A percentile compares a stretch with the other conserved stretches of the same genome.
Evolutionary conservation across 768 basidiomycete species (phyloP).

Genomic region (Tulasnella calospora): DNA sequence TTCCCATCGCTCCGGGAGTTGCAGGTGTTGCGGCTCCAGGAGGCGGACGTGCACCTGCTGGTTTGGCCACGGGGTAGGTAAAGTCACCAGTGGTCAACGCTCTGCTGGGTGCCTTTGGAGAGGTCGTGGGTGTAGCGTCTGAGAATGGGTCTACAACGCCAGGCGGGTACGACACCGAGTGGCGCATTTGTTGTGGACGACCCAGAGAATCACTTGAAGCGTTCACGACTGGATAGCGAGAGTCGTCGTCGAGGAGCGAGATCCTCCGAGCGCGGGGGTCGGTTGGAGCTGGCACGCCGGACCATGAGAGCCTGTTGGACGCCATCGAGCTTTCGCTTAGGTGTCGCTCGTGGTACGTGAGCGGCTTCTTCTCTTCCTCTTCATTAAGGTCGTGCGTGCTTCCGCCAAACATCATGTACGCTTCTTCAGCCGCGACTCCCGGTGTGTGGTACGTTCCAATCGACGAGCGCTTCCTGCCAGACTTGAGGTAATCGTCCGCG

Average conservation of each 20-base stretch:
- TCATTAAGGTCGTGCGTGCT: slow-evolving; percentile 1
- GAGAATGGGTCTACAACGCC: not conserved
- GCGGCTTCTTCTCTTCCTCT: not conserved
- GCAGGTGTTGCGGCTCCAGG: not conserved
- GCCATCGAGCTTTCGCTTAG: not conserved
- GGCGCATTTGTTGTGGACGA: not conserved
- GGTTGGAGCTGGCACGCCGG: not conserved
- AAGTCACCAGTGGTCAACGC: not conserved
- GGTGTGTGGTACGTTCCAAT: not conserved
- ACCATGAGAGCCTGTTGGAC: not conserved
- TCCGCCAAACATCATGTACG: slow-evolving; percentile 1
- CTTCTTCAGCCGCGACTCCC: not conserved
- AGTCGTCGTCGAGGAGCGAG: slow-evolving; percentile 2
- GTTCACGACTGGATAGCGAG: not conserved
- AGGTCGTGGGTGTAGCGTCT: not conserved
- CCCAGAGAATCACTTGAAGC: not conserved
- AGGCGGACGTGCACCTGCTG: not conserved
- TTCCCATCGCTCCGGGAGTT: too few species aligned
- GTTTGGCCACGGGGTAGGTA: not conserved
- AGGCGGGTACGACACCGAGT: not conserved
- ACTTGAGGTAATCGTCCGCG: not conserved
- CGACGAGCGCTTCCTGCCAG: not conserved
- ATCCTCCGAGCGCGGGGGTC: not conserved
- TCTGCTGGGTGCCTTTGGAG: not conserved
- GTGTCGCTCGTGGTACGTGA: not conserved